Evolutionary conservation across 106 monocot genomes (phyloP), one percentile per base, ranked within the genome.

Genomic region (Dendrobium chrysotoxum): DNA sequence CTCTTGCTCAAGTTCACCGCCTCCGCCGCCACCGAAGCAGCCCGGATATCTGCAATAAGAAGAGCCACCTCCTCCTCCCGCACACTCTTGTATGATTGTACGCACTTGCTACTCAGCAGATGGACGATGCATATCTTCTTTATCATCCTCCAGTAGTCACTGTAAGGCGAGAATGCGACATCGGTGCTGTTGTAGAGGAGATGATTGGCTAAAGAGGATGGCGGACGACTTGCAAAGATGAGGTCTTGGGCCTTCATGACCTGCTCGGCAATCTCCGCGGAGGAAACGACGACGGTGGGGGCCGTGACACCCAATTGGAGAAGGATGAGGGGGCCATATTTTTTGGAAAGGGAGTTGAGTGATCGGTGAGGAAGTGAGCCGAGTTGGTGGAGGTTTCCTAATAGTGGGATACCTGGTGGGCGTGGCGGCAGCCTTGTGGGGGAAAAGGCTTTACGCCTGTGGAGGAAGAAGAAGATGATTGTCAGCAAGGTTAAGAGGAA

Each of bases 361-460:
- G 81, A 82, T 13, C 81, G 76, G 54, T 82, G 81, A 15, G 64
- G 45, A 12, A 65, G 41, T 0, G 9, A 3, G 31, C 58, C 81
- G 40, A 82, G 28, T 53, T 82, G 81, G 54, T 82, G 81, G 40
- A 76, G 17, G 64, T 82, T 82, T 53, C 81, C 81, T 11, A 82
- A 73, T 41, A 82, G 40, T 12, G 81, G 81, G 26, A 82, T 25
- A 1, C 39, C 18, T 13, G 18, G 53, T 28, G 81, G 76, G 44
- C 61, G 39, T 4, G 81, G 74, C 1, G 81, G 81, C 13, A 82
- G 64, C 38, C 44, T 82, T 2, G 21, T 58, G 4, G 20, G 13
- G 17, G 50, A 12, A 15, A 1, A 12, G 71, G 35, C 12, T 38
- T 38, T 71, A 13, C 70, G 70, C 15, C 11, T 15, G 4, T 1